Conservation (phyloP, 1,139 yeast genomes). For the Yamadazyma jaroonii region DNA sequence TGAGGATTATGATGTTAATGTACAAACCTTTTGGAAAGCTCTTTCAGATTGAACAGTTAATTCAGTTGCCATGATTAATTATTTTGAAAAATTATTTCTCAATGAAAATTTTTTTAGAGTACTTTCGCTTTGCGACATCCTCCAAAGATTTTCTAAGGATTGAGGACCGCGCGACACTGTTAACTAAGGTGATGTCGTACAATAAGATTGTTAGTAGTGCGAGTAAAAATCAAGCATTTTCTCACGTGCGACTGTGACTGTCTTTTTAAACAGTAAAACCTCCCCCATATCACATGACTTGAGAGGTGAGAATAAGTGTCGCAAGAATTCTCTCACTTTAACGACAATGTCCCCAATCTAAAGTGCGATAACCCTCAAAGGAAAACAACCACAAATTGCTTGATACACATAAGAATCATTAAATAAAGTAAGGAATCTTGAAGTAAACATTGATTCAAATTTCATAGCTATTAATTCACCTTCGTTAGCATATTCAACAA, state of each 20-base stretch:
- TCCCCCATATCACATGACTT: too few species aligned
- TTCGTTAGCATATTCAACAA: conserved; percentile 1
- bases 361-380: conserved; percentile 1
- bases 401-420: background rate
- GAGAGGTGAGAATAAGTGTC: too few species aligned
- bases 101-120: conserved; percentile 15
- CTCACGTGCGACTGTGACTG: conserved; percentile 4
- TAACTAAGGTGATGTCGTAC: conserved; percentile 1
- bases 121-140: background rate
- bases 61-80: conserved; percentile 90
- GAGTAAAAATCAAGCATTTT: background rate
- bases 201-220: background rate
- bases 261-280: background rate
- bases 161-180: conserved; percentile 1
- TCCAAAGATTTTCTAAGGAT: background rate
- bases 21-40: conserved; percentile 99
- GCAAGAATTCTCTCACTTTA: too few species aligned
- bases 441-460: too few species aligned
- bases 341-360: background rate
- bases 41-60: conserved; percentile 99
- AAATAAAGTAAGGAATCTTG: too few species aligned
- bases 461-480: too few species aligned
- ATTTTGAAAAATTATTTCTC: conserved; percentile 6
- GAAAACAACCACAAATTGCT: conserved; percentile 4
- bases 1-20: background rate